Percentiles rank a stretch among this genome's conserved stretches.
phyloP scores from a whole-genome alignment of 202 grass and related monocot species.

The Carex sylvatica region DNA sequence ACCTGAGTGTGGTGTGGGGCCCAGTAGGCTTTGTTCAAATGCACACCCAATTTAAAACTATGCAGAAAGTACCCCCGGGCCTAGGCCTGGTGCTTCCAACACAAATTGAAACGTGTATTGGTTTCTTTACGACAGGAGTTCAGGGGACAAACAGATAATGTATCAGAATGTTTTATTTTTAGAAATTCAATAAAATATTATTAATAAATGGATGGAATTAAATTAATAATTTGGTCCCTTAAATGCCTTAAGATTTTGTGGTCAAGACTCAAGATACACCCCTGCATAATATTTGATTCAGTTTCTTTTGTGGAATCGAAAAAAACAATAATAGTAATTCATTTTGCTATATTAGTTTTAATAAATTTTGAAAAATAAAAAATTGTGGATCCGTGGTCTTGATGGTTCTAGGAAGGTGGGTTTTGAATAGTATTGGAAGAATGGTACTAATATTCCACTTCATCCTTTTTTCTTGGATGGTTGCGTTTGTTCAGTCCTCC shows the following conservation, averaged over 20 bases:
- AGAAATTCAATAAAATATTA: too few species aligned
- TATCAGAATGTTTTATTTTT: too few species aligned
- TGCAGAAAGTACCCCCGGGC: background rate
- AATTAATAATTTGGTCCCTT: too few species aligned
- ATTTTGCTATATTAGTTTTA: too few species aligned
- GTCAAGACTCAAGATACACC: too few species aligned
- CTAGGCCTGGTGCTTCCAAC: background rate
- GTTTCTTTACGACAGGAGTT: background rate
- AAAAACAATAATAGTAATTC: too few species aligned
- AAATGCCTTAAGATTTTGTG: too few species aligned
- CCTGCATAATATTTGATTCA: too few species aligned
- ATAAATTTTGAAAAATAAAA: too few species aligned
- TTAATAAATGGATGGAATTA: too few species aligned
- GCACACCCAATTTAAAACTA: background rate
- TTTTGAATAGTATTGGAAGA: background rate
- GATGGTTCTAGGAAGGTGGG: background rate
- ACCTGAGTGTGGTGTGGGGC: background rate
- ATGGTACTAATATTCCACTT: constrained; percentile 8
- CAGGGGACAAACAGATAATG: background rate
- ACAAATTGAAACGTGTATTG: too few species aligned
- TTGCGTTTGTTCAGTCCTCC: background rate
- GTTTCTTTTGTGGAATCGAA: too few species aligned
- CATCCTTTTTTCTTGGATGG: background rate
- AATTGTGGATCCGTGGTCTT: background rate
- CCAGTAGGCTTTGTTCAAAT: background rate